Evolutionary conservation across 805 yeast species (phyloP), one percentile per base, ranked within the genome.

Genomic region (Teunomyces kruisii): DNA sequence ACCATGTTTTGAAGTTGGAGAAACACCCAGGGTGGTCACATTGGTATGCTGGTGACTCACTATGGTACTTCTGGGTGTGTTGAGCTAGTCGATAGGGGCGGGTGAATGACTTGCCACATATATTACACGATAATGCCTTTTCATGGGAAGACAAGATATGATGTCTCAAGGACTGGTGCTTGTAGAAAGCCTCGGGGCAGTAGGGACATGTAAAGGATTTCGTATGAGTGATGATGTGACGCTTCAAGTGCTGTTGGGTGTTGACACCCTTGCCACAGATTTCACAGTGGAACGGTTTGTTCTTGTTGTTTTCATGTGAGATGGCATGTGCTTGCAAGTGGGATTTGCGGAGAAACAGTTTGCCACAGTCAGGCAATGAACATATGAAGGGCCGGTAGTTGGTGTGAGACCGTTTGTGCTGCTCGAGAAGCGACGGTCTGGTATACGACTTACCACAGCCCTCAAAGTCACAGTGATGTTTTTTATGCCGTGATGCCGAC

Each of bases 171-270:
- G 88, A 83, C 47, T 86, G 88, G 61, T 85, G 88, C 53, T 85
- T 86, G 57, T 82, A 78, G 56, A 89, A 92, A 0, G 81, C 62
- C 52, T 81, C 88, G 0, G 54, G 51, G 58, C 99, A 94, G 2
- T 72, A 79, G 17, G 75, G 83, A 61, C 97, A 89, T 17, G 51
- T 48, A 55, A 83, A 84, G 1, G 88, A 78, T 43, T 62, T 68
- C 3, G 81, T 80, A 61, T 94, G 98, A 2, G 96, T 85, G 31
- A 79, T 75, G 64, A 84, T 89, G 62, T 94, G 99, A 43, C 96
- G 75, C 49, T 76, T 79, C 45, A 89, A 70, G 58, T 91, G 97
- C 65, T 94, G 98, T 42, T 62, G 62, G 0, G 96, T 77, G 42
- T 83, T 84, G 42, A 87, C 84, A 3, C 96, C 96, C 62, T 89